phyloP scores from a whole-genome alignment of 31 red algal species.

The Asparagopsis taxiformis region DNA sequence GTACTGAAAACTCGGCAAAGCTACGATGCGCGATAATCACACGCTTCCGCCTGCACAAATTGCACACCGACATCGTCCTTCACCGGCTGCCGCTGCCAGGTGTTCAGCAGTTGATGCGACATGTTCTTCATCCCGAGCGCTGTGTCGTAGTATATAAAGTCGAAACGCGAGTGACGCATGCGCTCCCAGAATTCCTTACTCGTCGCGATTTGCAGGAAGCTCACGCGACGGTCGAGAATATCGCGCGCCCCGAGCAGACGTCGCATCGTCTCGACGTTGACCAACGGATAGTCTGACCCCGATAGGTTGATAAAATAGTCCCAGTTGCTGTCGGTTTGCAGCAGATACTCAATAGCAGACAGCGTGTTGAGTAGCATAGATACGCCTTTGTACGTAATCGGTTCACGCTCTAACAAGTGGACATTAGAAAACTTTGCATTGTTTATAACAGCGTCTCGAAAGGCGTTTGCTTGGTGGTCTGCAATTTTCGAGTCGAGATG shows the following conservation, averaged over 20 bases:
- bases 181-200: slow-evolving; percentile 21
- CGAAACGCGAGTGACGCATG: slow-evolving; percentile 40
- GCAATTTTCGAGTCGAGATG: slow-evolving; percentile 70
- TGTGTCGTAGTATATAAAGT: slow-evolving; percentile 30
- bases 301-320: slow-evolving; percentile 79
- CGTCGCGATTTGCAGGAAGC: slow-evolving; percentile 53
- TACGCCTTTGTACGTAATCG: slow-evolving; percentile 66
- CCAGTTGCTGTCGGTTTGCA: slow-evolving; percentile 8
- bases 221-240: slow-evolving; percentile 8
- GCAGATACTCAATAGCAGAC: slow-evolving; percentile 33
- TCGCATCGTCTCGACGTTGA: slow-evolving; percentile 41
- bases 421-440: slow-evolving; percentile 34
- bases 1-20: slow-evolving; percentile 32
- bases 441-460: background rate
- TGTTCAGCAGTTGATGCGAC: slow-evolving; percentile 4
- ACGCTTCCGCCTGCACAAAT: slow-evolving; percentile 47
- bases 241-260: slow-evolving; percentile 25
- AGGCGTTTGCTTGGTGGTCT: background rate
- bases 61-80: slow-evolving; percentile 13
- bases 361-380: slow-evolving; percentile 74
- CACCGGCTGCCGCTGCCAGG: slow-evolving; percentile 21
- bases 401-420: slow-evolving; percentile 52
- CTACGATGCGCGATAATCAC: slow-evolving; percentile 45
- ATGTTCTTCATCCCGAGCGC: background rate
- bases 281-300: slow-evolving; percentile 72